Evolutionary conservation across 2,329 filamentous ascomycete genomes (phyloP).

Genomic region (Furcasterigmium furcatum): DNA sequence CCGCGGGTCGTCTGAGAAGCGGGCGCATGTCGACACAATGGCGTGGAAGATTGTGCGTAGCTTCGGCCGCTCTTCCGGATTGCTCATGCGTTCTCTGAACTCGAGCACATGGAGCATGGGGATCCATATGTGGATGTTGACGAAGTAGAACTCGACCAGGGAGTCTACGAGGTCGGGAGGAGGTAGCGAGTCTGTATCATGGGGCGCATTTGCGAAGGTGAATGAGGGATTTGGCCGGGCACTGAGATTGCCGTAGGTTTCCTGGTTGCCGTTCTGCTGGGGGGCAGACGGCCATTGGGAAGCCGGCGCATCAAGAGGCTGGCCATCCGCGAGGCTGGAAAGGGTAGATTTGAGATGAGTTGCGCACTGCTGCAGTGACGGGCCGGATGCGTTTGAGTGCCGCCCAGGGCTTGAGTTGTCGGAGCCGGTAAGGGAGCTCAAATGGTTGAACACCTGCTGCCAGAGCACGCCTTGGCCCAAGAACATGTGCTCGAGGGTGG

Average conservation of each 20-base stretch:
- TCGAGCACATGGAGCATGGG: conserved; percentile 27
- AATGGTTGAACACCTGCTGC: conserved; percentile 25
- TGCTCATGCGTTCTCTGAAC: conserved; percentile 16
- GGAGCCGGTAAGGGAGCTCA: conserved; percentile 1
- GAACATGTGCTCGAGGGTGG: conserved; percentile 32
- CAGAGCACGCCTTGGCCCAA: conserved; percentile 30
- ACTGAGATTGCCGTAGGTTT: not conserved
- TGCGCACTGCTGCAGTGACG: conserved; percentile 14
- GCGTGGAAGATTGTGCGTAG: conserved; percentile 30
- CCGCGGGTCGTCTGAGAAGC: conserved; percentile 19
- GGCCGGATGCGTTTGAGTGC: not conserved
- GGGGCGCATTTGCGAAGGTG: too few relatives aligned
- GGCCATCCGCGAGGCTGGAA: conserved; percentile 9
- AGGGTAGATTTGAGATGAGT: conserved; percentile 15
- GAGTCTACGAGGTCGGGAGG: conserved; percentile 26
- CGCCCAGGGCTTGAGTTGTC: not conserved
- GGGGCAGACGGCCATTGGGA: not conserved
- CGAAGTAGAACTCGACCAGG: conserved; percentile 30
- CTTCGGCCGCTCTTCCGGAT: conserved; percentile 13
- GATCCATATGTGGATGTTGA: conserved; percentile 33
- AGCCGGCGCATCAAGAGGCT: not conserved
- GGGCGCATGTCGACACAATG: conserved; percentile 23
- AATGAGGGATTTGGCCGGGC: conserved; percentile 2
- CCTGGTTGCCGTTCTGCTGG: not conserved
- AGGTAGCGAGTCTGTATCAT: conserved; percentile 10